These are phyloP conservation scores for Cordyceps militaris DNA, from an alignment of 2,329 filamentous ascomycete genomes.

Conservation along the genomic window DNA sequence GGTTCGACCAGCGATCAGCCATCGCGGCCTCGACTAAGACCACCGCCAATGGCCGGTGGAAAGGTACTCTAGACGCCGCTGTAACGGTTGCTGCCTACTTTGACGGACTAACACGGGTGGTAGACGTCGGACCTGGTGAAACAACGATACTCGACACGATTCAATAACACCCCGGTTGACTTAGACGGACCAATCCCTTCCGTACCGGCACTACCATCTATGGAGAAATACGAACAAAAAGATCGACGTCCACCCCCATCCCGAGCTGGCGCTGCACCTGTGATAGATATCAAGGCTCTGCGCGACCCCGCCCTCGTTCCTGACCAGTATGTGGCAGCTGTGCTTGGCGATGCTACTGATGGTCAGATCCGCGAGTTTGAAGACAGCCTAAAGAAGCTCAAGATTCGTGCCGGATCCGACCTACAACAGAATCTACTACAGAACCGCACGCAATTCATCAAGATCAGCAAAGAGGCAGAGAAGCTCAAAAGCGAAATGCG, in stretches of 20 bases:
- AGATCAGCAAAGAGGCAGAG: conserved; percentile 97
- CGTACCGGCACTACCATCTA: conserved; percentile 59
- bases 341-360: conserved; percentile 79
- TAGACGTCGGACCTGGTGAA: conserved; percentile 81
- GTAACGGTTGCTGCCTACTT: background rate
- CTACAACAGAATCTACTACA: conserved; percentile 94
- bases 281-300: conserved; percentile 69
- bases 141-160: conserved; percentile 86
- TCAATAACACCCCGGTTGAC: conserved; percentile 68
- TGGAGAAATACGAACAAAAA: conserved; percentile 51
- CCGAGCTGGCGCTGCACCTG: conserved; percentile 49
- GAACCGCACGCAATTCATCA: conserved; percentile 97
- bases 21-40: conserved; percentile 37
- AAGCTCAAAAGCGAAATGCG: conserved; percentile 96
- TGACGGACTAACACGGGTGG: conserved; percentile 7
- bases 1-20: conserved; percentile 19
- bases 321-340: conserved; percentile 68
- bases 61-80: conserved; percentile 38
- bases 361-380: conserved; percentile 81
- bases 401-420: conserved; percentile 70
- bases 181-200: conserved; percentile 63
- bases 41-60: conserved; percentile 45
- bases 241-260: conserved; percentile 47
- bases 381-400: conserved; percentile 65
- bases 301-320: conserved; percentile 71